Percentiles rank a stretch among this genome's conserved stretches.
Evolutionary conservation across 768 basidiomycete genomes (phyloP).

Genomic region (Suillus ampliporus): DNA sequence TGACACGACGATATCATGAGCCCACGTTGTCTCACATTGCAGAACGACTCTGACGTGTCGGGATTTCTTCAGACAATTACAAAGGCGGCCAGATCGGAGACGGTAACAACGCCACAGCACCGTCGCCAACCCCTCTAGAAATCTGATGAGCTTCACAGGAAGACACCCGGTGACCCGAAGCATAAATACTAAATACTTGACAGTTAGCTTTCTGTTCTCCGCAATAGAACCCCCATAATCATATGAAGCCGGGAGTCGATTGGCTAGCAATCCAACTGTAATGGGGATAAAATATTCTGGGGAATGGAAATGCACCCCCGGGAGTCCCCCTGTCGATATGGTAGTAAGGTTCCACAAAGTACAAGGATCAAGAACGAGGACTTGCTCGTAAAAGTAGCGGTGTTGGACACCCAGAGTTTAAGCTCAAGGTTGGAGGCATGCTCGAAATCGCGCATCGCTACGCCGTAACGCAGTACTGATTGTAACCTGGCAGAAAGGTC

Average conservation of each 20-base stretch:
- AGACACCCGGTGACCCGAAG: constrained; percentile 73
- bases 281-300: constrained; percentile 50
- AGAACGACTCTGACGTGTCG: constrained; percentile 68
- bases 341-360: not conserved
- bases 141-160: constrained; percentile 79
- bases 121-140: constrained; percentile 70
- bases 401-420: constrained; percentile 85
- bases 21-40: constrained; percentile 67
- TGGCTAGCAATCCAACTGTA: constrained; percentile 2
- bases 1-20: constrained; percentile 8
- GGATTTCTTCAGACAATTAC: constrained; percentile 69
- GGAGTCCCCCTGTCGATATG: constrained; percentile 67
- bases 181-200: constrained; percentile 79
- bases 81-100: constrained; percentile 55
- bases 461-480: constrained; percentile 60
- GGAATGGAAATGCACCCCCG: constrained; percentile 83
- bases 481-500: constrained; percentile 56
- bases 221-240: constrained; percentile 78
- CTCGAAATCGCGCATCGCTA: constrained; percentile 70
- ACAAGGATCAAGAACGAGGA: no score
- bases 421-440: constrained; percentile 79
- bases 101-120: constrained; percentile 52
- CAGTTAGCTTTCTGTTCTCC: constrained; percentile 68
- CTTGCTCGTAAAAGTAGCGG: constrained; percentile 78
- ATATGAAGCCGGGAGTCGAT: constrained; percentile 53